phyloP scores from a whole-genome alignment of 768 basidiomycete species.

The Suillus weaverae region DNA sequence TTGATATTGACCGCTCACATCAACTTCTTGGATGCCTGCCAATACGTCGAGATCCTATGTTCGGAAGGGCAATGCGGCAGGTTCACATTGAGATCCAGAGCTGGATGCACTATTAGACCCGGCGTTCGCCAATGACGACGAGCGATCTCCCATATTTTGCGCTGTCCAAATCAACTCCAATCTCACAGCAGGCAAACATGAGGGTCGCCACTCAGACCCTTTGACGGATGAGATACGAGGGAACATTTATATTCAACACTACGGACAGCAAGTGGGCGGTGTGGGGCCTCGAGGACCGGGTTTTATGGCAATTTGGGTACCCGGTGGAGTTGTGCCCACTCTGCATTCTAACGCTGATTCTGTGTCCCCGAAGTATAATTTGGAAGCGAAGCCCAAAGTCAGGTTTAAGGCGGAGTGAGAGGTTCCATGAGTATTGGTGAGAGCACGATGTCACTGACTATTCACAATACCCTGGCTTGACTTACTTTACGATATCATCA shows the following conservation, averaged over 20 bases:
- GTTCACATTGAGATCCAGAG: background rate
- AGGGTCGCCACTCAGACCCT: conserved; percentile 6
- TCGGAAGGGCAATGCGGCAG: background rate
- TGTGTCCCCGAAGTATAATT: conserved; percentile 32
- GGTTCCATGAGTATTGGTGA: background rate
- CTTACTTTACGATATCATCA: background rate
- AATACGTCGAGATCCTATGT: background rate
- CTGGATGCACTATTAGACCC: background rate
- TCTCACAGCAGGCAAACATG: background rate
- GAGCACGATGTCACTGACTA: background rate
- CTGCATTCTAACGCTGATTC: background rate
- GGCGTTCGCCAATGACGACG: background rate
- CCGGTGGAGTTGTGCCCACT: conserved; percentile 51
- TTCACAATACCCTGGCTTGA: background rate
- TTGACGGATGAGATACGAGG: conserved; percentile 42
- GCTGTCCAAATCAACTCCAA: background rate
- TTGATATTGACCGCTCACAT: background rate
- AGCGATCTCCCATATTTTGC: background rate
- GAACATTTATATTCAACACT: conserved; percentile 48
- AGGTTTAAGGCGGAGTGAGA: conserved; percentile 21
- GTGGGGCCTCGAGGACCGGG: conserved; percentile 60
- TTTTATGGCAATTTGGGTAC: conserved; percentile 86
- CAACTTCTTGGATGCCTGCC: background rate
- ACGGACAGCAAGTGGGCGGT: conserved; percentile 36
- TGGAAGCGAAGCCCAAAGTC: conserved; percentile 35